phyloP scores from a whole-genome alignment of 2,329 filamentous ascomycete species.

The Aspergillus felis region DNA sequence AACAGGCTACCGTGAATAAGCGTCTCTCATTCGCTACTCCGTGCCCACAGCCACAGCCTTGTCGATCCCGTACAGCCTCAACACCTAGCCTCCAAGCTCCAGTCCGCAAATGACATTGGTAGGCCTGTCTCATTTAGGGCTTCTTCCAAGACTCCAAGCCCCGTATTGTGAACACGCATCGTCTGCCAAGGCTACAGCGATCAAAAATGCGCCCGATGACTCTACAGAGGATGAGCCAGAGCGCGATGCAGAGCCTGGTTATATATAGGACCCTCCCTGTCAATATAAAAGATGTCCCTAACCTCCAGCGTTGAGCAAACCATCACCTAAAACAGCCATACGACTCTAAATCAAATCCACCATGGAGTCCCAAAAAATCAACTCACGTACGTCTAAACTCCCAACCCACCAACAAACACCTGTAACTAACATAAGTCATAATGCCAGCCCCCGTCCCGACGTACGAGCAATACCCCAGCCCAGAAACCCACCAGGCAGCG shows the following conservation, averaged over 20 bases:
- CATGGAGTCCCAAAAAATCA: background rate
- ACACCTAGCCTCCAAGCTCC: background rate
- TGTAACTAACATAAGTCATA: background rate
- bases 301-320: background rate
- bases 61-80: background rate
- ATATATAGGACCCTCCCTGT: background rate
- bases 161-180: background rate
- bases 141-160: background rate
- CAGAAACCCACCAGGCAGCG: background rate
- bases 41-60: background rate
- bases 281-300: background rate
- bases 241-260: background rate
- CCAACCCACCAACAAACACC: background rate
- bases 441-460: constrained; percentile 1
- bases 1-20: too few relatives aligned
- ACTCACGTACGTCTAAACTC: background rate
- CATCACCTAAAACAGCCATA: background rate
- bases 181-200: background rate
- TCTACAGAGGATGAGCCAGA: too few relatives aligned
- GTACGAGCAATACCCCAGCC: constrained; percentile 1
- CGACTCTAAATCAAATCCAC: background rate
- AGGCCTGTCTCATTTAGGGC: background rate
- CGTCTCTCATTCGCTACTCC: too few relatives aligned
- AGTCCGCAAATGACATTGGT: background rate
- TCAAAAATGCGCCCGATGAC: background rate